Evolutionary conservation across 2,329 filamentous ascomycete genomes (phyloP), one percentile per base, ranked within the genome.

Genomic region (Coniochaeta sp.): DNA sequence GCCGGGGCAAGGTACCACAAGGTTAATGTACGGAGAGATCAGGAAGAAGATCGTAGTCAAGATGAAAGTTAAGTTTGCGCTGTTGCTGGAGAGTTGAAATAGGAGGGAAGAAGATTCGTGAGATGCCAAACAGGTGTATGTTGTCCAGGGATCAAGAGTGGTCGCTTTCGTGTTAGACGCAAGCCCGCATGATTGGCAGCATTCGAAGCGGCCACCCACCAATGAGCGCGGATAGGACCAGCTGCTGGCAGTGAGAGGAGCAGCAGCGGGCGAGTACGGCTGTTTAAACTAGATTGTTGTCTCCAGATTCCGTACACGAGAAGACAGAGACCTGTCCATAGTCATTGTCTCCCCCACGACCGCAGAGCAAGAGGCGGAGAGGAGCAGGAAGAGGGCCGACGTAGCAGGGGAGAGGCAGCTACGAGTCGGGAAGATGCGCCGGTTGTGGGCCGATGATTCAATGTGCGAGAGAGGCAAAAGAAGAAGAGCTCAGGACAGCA

Each of bases 181-280:
- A 73, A 67, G 67, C 73, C 65, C 71, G 75, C 71, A 74, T 79
- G 76, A 79, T 79, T 79, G 77, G 77, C 65, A 65, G 67, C 64
- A 36, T 67, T 62, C 62, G 63, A 62, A 69, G 65, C 63, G 65
- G 63, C 61, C 66, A 66, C 68, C 69, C 71, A 73, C 78, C 76
- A 79, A 79, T 76, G 72, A 73, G 74, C 60, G 68, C 62, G 62
- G 57, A 63, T 66, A 63, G 66, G 65, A 66, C 65, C 61, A 66
- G 64, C 61, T 63, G 65, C 64, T 63, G 65, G 66, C 68, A 63
- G 65, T 68, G 38, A 61, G 65, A 69, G 66, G 66, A 70, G 63
- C 66, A 65, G 64, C 68, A 60, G 65, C 64, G 67, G 67, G 68
- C 68, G 65, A 69, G 70, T 73, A 77, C 73, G 70, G 73, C 70